These are phyloP conservation scores for Fraxinus anomala DNA, from an alignment of 257 asterid genomes.

Conservation along the genomic window DNA sequence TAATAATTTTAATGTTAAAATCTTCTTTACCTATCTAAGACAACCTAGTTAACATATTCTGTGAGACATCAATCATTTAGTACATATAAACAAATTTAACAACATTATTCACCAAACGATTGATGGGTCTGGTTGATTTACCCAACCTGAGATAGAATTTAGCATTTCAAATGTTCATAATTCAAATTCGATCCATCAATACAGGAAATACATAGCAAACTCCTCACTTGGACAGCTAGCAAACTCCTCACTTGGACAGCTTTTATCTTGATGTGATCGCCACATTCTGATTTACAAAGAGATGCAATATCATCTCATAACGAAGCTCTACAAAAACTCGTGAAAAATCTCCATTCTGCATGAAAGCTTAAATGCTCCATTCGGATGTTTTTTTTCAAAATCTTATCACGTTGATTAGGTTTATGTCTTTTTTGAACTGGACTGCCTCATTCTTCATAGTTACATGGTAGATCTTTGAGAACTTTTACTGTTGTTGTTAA, in stretches of 20 bases:
- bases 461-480: not conserved
- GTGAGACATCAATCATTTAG: not conserved
- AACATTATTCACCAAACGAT: not conserved
- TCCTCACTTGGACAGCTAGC: not conserved
- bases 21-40: not conserved
- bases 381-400: not conserved
- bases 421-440: not conserved
- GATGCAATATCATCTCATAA: not conserved
- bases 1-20: not conserved
- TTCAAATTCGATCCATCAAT: not conserved
- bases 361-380: not conserved
- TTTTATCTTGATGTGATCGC: not conserved
- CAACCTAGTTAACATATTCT: not conserved
- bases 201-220: not conserved
- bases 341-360: not conserved
- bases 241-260: not conserved
- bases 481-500: not conserved
- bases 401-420: not conserved
- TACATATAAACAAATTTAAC: not conserved
- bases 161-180: not conserved
- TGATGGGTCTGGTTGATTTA: not conserved
- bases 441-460: not conserved
- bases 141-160: too few species aligned
- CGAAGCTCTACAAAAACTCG: not conserved
- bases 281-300: not conserved